Evolutionary conservation across 495 filamentous ascomycete species (phyloP).

Genomic region (Beverwykella pulmonaria): DNA sequence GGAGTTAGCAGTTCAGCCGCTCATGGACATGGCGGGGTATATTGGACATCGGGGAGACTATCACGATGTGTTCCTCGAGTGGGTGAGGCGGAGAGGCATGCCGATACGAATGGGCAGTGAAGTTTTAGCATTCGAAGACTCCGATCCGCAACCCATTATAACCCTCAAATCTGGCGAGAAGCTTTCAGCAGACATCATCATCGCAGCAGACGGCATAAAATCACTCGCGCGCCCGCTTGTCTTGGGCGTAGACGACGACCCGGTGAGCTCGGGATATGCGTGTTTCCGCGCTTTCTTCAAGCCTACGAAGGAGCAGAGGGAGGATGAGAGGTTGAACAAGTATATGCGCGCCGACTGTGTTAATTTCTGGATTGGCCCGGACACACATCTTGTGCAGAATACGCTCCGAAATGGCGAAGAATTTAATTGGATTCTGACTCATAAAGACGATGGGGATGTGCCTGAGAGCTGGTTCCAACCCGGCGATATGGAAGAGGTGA

Average conservation of each 20-base stretch:
- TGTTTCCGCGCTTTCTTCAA: conserved; percentile 40
- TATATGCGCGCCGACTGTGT: conserved; percentile 38
- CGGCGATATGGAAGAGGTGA: conserved; percentile 60
- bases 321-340: conserved; percentile 46
- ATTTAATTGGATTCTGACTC: conserved; percentile 72
- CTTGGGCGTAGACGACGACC: conserved; percentile 62
- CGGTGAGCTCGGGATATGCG: conserved; percentile 62
- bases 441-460: conserved; percentile 62
- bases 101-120: conserved; percentile 54
- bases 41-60: conserved; percentile 68
- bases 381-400: conserved; percentile 51
- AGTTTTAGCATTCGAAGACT: conserved; percentile 50
- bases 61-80: conserved; percentile 59
- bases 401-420: conserved; percentile 64
- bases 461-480: conserved; percentile 68
- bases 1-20: conserved; percentile 55
- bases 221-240: conserved; percentile 62
- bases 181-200: conserved; percentile 56
- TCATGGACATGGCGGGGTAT: conserved; percentile 59
- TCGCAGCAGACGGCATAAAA: conserved; percentile 66
- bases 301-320: conserved; percentile 11
- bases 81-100: conserved; percentile 53
- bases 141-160: conserved; percentile 47
- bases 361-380: conserved; percentile 44
- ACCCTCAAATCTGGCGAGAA: conserved; percentile 57